Evolutionary conservation across 2,329 filamentous ascomycete species (phyloP), one percentile per base, ranked within the genome.

Genomic region (Microdochium nivale): DNA sequence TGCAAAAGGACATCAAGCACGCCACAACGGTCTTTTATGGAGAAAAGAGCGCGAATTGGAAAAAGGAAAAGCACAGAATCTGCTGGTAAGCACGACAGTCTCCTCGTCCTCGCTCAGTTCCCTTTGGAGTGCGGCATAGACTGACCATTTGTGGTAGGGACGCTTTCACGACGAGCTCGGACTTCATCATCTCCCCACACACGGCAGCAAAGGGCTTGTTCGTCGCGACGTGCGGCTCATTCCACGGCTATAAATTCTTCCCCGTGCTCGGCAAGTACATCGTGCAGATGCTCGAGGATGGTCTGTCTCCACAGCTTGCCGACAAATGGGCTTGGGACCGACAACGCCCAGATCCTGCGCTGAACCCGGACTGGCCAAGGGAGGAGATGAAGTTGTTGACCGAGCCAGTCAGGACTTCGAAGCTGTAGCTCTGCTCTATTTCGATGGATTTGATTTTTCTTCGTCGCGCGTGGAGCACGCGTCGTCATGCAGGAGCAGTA

Each of bases 161-260:
- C 56, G 83, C 81, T 10, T 79, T 85, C 58, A 83, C 81, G 0
- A 74, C 79, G 2, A 80, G 71, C 59, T 71, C 73, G 23, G 81
- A 86, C 59, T 84, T 83, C 57, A 75, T 87, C 55, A 78, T 87
- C 58, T 79, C 79, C 4, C 79, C 80, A 0, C 75, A 84, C 56
- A 53, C 73, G 0, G 70, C 68, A 30, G 77, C 60, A 21, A 62
- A 62, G 48, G 80, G 80, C 23, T 66, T 87, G 0, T 86, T 78
- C 57, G 59, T 88, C 1, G 83, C 82, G 0, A 80, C 80, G 0
- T 82, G 81, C 13, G 83, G 83, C 7, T 85, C 81, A 0, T 84
- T 86, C 58, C 83, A 87, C 64, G 78, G 80, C 16, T 86, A 76
- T 71, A 86, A 87, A 64, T 86, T 87, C 64, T 74, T 87, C 52